These are phyloP conservation scores for Peronosclerospora sorghi DNA, from an alignment of 352 stramenopile genomes.

Conservation along the genomic window DNA sequence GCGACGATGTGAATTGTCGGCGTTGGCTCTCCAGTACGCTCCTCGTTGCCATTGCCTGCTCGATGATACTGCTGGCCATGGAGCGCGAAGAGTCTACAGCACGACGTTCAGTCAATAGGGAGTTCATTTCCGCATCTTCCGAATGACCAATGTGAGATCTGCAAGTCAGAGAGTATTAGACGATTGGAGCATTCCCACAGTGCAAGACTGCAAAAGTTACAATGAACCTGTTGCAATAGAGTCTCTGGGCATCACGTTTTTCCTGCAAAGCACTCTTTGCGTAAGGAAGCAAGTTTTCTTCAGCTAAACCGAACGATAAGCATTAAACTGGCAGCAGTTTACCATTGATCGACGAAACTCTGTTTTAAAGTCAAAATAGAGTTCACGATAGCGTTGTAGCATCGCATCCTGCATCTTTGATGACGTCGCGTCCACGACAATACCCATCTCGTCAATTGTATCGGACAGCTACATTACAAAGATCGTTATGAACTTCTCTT, in stretches of 20 bases:
- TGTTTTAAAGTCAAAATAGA: slow-evolving; percentile 92
- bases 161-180: neutral
- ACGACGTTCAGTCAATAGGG: slow-evolving; percentile 68
- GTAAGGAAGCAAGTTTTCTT: neutral
- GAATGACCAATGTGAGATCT: slow-evolving; percentile 36
- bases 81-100: slow-evolving; percentile 69
- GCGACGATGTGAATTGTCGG: slow-evolving; percentile 72
- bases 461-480: slow-evolving; percentile 46
- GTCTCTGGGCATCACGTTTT: slow-evolving; percentile 69
- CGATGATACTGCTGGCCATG: slow-evolving; percentile 77
- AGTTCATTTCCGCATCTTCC: slow-evolving; percentile 65
- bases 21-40: slow-evolving; percentile 87
- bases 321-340: neutral
- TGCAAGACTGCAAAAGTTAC: neutral
- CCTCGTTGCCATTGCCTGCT: slow-evolving; percentile 81
- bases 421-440: slow-evolving; percentile 53
- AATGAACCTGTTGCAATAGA: slow-evolving; percentile 66
- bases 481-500: neutral
- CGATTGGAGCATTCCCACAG: too few species aligned
- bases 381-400: slow-evolving; percentile 91
- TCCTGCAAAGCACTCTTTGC: slow-evolving; percentile 66
- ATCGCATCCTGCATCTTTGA: slow-evolving; percentile 80
- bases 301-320: neutral
- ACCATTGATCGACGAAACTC: slow-evolving; percentile 89
- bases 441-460: slow-evolving; percentile 79